A percentile compares a stretch with the other conserved stretches of the same genome.
Conservation (phyloP, 768 basidiomycete genomes). For the Trametopsis cervina region DNA sequence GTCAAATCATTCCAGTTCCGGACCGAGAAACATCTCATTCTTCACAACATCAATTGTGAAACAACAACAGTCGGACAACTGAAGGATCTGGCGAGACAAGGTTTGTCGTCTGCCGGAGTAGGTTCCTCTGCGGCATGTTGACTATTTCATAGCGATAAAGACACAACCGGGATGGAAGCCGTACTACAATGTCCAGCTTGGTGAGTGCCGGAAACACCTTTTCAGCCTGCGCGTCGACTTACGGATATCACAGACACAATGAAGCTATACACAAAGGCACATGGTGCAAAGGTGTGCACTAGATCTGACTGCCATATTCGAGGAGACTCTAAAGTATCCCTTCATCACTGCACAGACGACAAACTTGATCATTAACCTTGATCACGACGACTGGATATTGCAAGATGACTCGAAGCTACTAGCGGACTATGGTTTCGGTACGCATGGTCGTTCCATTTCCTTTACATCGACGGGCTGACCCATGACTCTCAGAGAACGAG, state of each 20-base stretch:
- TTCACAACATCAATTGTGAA: constrained; percentile 76
- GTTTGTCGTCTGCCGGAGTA: constrained; percentile 30
- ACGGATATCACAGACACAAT: constrained; percentile 63
- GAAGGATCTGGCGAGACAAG: constrained; percentile 63
- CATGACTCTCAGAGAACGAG: constrained; percentile 70
- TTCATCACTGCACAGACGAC: constrained; percentile 88
- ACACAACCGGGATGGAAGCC: constrained; percentile 83
- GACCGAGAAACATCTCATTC: constrained; percentile 81
- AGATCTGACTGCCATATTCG: neutral
- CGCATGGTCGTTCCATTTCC: constrained; percentile 20
- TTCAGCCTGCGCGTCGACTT: neutral
- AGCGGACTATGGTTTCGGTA: constrained; percentile 72
- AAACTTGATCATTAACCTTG: constrained; percentile 96
- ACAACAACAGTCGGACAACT: constrained; percentile 71
- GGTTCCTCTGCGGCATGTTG: neutral
- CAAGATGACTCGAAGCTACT: constrained; percentile 59
- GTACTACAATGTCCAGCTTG: constrained; percentile 65
- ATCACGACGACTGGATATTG: constrained; percentile 91
- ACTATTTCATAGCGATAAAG: constrained; percentile 47
- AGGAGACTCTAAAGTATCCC: too few relatives aligned
- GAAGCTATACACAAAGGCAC: constrained; percentile 91
- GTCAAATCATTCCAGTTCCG: constrained; percentile 95
- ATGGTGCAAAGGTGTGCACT: constrained; percentile 79
- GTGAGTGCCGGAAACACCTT: constrained; percentile 32
- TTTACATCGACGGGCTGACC: neutral